Evolutionary conservation across 805 yeast species (phyloP), one percentile per base, ranked within the genome.

Genomic region (Nakazawaea ambrosiae): DNA sequence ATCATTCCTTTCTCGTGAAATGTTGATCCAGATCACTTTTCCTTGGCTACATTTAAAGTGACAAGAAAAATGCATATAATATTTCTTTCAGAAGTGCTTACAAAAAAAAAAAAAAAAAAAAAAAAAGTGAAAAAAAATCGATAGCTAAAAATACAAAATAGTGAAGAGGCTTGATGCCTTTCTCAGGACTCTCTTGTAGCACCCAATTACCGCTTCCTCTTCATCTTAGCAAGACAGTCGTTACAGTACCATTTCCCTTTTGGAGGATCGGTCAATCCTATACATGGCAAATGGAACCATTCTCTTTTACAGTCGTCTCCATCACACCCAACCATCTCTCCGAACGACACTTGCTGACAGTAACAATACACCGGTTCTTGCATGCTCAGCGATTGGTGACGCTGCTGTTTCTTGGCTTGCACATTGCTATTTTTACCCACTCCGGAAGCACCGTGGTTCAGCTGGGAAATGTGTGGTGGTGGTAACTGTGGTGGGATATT

Each of bases 311-410:
- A 90, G 41, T 80, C 77, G 25, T 85, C 89, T 10, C 96, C 97
- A 53, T 92, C 98, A 62, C 98, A 92, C 2, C 95, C 98, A 43
- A 92, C 97, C 98, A 92, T 92, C 53, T 92, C 97, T 15, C 98
- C 98, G 55, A 84, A 92, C 4, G 97, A 90, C 1, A 89, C 95
- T 56, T 89, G 96, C 56, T 88, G 86, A 63, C 98, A 92, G 63
- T 90, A 89, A 59, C 98, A 92, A 57, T 90, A 90, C 2, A 88
- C 75, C 1, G 95, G 95, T 51, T 89, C 97, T 17, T 66, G 68
- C 33, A 55, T 58, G 20, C 57, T 63, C 32, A 24, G 33, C 36
- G 29, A 31, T 32, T 6, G 15, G 14, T 11, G 15, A 7, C 7
- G 15, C 29, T 8, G 25, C 25, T 22, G 8, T 11, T 22, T 22